Percentiles rank a stretch among this genome's conserved stretches.
phyloP scores from a whole-genome alignment of 2,329 filamentous ascomycete species.

The Ciborinia camelliae region DNA sequence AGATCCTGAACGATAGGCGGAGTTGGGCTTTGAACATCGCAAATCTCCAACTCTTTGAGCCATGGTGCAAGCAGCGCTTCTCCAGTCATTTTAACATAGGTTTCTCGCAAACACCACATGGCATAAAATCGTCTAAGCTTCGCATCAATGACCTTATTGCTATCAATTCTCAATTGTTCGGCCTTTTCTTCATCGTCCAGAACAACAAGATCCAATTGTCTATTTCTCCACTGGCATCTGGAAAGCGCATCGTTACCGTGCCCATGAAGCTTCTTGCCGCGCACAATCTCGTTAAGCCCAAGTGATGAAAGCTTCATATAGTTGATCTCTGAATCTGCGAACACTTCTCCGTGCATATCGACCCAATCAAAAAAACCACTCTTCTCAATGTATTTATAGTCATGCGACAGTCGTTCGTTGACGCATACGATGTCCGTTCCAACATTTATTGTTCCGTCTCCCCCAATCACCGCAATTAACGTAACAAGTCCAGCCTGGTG shows the following conservation, averaged over 20 bases:
- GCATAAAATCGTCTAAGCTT: conserved; percentile 71
- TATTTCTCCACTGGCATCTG: conserved; percentile 31
- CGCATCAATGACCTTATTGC: conserved; percentile 48
- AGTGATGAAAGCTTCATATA: conserved; percentile 52
- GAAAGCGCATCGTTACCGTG: conserved; percentile 27
- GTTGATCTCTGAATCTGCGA: conserved; percentile 58
- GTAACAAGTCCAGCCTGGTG: conserved; percentile 75
- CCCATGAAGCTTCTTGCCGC: conserved; percentile 18
- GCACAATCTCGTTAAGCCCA: conserved; percentile 20
- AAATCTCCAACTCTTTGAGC: conserved; percentile 68
- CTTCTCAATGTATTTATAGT: conserved; percentile 52
- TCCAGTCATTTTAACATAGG: conserved; percentile 79
- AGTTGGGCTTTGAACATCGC: conserved; percentile 45
- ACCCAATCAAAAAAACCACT: conserved; percentile 66
- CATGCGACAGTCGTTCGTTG: conserved; percentile 62
- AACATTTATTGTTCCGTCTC: conserved; percentile 45
- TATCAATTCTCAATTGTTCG: conserved; percentile 33
- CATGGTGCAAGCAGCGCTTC: conserved; percentile 72
- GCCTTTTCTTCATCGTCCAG: conserved; percentile 17
- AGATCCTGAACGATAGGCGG: conserved; percentile 18
- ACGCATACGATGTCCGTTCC: conserved; percentile 77
- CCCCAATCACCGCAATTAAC: conserved; percentile 50
- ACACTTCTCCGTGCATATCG: conserved; percentile 68
- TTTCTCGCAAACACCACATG: conserved; percentile 75
- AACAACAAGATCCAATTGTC: conserved; percentile 24